Evolutionary conservation across 441 rosid species (phyloP), one percentile per base, ranked within the genome.

Genomic region (Isatis lusitanica): DNA sequence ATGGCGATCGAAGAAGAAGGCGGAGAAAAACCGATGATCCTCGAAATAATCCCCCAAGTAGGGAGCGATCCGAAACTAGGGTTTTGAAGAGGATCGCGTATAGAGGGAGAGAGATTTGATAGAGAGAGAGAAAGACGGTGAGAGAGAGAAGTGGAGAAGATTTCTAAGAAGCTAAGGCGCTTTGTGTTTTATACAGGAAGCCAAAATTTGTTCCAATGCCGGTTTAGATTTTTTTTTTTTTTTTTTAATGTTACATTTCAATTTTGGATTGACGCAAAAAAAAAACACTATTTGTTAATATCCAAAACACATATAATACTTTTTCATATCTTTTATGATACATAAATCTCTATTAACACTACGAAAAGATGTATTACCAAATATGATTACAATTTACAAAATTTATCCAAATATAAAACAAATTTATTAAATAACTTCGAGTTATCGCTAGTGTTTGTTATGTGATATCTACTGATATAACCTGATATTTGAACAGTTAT

Each of bases 31-130:
- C 44, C 15, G 15, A 56, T 4, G 50, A 55, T 72, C 55, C 21
- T 15, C 58, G 26, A 39, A 30, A 64, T 9, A 47, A 73, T 43
- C 50, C 1, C 33, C 66, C 6, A 44, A 74, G 78, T 2, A 17
- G 17, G 68, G 28, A 61, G 70, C 71, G 79, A 81, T 79, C 72
- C 18, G 30, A 78, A 80, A 71, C 74, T 82, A 82, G 83, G 87
- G 84, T 84, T 84, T 78, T 71, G 73, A 69, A 70, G 79, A 74
- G 61, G 82, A 84, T 80, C 84, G 79, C 80, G 52, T 70, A 70
- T 56, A 60, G 79, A 70, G 48, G 78, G 73, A 12, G 48, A 43
- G 18, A 53, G 66, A 79, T 74, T 59, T 60, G 28, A 13, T 17
- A 44, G 18, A 53, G 66, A 79, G 74, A 47, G 57, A 72, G 70